Conservation (phyloP, 2,329 filamentous ascomycete species). For the Aureobasidium namibiae region DNA sequence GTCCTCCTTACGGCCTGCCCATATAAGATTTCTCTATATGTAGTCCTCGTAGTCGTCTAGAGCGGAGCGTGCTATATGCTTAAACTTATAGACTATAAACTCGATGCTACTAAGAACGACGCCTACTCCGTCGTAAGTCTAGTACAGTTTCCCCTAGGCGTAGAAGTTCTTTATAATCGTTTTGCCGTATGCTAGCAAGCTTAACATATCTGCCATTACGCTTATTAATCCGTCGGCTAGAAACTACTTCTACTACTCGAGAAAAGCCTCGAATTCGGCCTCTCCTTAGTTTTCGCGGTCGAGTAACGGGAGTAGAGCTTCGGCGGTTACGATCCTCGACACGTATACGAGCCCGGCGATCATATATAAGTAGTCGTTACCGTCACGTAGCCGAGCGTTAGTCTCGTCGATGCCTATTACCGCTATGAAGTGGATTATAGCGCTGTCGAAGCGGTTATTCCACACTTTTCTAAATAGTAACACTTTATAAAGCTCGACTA, state of each 20-base stretch:
- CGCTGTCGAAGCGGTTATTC: conserved; percentile 14
- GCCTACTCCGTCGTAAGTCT: conserved; percentile 16
- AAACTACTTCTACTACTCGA: conserved; percentile 15
- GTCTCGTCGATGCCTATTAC: conserved; percentile 15
- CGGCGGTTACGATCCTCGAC: conserved; percentile 15
- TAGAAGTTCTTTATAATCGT: conserved; percentile 15
- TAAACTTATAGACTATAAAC: conserved; percentile 17
- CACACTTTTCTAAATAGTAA: conserved; percentile 9
- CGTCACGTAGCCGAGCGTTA: conserved; percentile 1
- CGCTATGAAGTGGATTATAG: conserved; percentile 15
- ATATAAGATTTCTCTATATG: background rate
- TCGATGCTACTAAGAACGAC: conserved; percentile 16
- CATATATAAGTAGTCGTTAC: conserved; percentile 6
- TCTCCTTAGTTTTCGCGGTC: conserved; percentile 15
- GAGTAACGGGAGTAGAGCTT: conserved; percentile 17
- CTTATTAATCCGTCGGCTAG: conserved; percentile 19
- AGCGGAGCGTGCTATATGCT: conserved; percentile 14
- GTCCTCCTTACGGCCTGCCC: background rate
- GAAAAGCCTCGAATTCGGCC: conserved; percentile 17
- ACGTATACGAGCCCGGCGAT: background rate
- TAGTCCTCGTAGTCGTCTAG: background rate
- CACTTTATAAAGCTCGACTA: conserved; percentile 11
- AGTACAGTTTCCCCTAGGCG: conserved; percentile 17
- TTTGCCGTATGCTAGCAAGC: conserved; percentile 20
- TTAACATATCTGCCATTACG: conserved; percentile 19